phyloP scores from a whole-genome alignment of 2,329 filamentous ascomycete genomes.

The Apiospora koreana region DNA sequence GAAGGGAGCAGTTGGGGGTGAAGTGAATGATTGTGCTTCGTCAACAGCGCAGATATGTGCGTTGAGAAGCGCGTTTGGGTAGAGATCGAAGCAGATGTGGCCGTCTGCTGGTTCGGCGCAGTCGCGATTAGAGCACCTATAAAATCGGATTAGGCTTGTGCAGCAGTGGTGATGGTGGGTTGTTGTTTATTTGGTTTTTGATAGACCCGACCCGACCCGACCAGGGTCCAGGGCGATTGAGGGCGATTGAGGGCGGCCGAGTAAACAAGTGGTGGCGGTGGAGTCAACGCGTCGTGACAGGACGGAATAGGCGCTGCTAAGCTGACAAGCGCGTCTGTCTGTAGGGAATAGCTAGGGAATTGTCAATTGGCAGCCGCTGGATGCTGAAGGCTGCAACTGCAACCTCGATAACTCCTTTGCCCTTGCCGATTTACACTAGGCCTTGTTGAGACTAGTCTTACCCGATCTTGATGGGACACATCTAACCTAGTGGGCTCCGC shows the following conservation, averaged over 20 bases:
- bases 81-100: background rate
- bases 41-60: background rate
- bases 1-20: background rate
- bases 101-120: conserved; percentile 1
- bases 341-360: background rate
- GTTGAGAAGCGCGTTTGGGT: background rate
- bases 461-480: background rate
- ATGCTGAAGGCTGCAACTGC: background rate
- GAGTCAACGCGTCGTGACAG: conserved; percentile 3
- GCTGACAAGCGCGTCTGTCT: background rate
- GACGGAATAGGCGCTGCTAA: background rate
- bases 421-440: background rate
- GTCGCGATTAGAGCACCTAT: background rate
- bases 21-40: background rate
- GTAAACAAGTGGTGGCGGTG: background rate
- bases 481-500: too few species aligned
- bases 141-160: background rate
- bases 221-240: conserved; percentile 4
- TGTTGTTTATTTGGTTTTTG: conserved; percentile 6
- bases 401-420: background rate
- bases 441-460: background rate
- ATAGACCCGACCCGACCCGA: background rate
- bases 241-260: too few species aligned
- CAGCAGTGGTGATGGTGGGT: background rate
- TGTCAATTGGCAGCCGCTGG: background rate